A percentile compares a stretch with the other conserved stretches of the same genome.
phyloP scores from a whole-genome alignment of 441 rosid genomes.

The Adansonia gregorii region DNA sequence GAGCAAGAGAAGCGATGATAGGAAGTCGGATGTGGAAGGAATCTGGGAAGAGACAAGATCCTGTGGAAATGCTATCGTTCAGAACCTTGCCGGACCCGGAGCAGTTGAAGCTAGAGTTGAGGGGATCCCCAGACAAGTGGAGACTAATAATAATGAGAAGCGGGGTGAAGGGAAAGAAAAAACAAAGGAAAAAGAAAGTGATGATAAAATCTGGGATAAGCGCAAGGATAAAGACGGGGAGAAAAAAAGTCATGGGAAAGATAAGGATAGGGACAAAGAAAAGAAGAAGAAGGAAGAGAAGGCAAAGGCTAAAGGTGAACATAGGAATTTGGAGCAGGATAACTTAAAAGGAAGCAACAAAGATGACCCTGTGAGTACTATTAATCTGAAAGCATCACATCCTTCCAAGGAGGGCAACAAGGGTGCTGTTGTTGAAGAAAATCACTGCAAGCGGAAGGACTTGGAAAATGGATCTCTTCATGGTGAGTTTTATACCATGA shows the following conservation, averaged over 20 bases:
- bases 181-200: constrained; percentile 38
- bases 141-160: constrained; percentile 30
- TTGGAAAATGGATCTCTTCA: constrained; percentile 44
- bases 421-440: constrained; percentile 32
- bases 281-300: constrained; percentile 37
- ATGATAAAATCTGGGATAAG: constrained; percentile 36
- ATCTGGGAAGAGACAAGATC: constrained; percentile 33
- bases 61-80: constrained; percentile 31
- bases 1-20: constrained; percentile 34
- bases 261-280: constrained; percentile 35
- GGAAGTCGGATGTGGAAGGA: constrained; percentile 34
- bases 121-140: constrained; percentile 31
- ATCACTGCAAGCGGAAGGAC: constrained; percentile 47
- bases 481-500: constrained; percentile 42
- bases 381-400: constrained; percentile 32
- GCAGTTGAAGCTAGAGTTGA: constrained; percentile 30
- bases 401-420: constrained; percentile 35
- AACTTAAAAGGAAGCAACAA: constrained; percentile 41
- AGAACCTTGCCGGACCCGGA: constrained; percentile 27
- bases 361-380: constrained; percentile 32
- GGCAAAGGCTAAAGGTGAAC: constrained; percentile 35
- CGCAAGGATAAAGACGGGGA: constrained; percentile 32
- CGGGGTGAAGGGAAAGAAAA: constrained; percentile 39
- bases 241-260: constrained; percentile 36
- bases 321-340: constrained; percentile 35